These are phyloP conservation scores for Pholiota adiposa DNA, from an alignment of 1,284 basidiomycete genomes.

Conservation along the genomic window DNA sequence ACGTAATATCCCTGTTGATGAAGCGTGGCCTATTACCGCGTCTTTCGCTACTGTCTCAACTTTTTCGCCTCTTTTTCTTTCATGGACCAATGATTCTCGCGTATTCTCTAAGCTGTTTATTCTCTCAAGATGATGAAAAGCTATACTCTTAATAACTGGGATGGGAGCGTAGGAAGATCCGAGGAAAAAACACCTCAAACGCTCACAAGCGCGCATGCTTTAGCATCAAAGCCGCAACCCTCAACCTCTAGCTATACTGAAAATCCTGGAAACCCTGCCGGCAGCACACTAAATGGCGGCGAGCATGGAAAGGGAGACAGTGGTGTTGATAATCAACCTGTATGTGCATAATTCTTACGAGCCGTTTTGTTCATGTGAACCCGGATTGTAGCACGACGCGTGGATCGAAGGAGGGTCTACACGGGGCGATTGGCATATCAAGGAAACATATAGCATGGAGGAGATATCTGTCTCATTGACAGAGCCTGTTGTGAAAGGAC, in stretches of 20 bases:
- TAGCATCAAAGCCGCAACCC: background rate
- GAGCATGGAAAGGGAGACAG: background rate
- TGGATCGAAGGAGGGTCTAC: background rate
- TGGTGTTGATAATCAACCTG: background rate
- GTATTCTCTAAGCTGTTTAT: slow-evolving; percentile 1
- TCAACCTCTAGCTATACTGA: background rate
- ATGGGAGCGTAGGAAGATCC: slow-evolving; percentile 12
- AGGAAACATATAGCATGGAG: background rate
- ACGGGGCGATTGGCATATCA: too few relatives aligned
- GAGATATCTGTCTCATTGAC: background rate
- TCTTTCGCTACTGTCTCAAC: background rate
- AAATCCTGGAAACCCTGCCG: background rate
- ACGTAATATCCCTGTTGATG: background rate
- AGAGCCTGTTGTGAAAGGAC: background rate
- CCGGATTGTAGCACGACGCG: background rate
- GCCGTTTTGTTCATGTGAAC: background rate
- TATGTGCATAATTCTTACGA: background rate
- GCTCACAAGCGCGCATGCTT: background rate
- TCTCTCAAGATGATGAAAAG: slow-evolving; percentile 17
- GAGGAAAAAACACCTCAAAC: slow-evolving; percentile 3
- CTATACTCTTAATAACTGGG: slow-evolving; percentile 23
- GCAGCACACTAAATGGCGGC: background rate
- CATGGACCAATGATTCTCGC: slow-evolving; percentile 15
- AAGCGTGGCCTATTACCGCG: background rate
- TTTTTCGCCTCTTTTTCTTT: background rate